These are phyloP conservation scores for Solanum clarkiae DNA, from an alignment of 257 asterid species.

Conservation along the genomic window DNA sequence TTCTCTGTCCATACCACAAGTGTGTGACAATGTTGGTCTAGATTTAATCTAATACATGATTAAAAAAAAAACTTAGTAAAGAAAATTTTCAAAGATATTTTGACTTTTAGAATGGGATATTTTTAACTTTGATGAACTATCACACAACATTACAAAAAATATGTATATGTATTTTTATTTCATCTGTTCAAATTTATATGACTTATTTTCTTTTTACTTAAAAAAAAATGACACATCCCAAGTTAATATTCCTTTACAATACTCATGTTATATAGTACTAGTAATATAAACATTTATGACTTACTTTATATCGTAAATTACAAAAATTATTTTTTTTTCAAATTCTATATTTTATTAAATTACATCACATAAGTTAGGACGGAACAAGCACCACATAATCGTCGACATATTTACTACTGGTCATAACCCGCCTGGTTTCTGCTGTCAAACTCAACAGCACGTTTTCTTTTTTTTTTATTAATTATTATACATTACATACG, in stretches of 20 bases:
- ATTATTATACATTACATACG: not conserved
- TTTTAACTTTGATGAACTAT: not conserved
- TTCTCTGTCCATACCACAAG: no score
- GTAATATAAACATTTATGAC: no score
- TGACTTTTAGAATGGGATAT: not conserved
- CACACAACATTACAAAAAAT: not conserved
- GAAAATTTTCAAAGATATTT: not conserved
- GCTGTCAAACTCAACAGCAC: not conserved
- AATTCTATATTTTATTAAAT: no score
- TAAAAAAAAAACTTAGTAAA: not conserved
- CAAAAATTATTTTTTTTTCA: no score
- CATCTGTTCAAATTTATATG: no score
- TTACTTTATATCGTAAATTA: no score
- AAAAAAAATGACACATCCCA: no score
- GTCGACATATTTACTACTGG: not conserved
- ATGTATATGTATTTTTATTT: no score
- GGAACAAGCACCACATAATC: not conserved
- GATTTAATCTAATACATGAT: not conserved
- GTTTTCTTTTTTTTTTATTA: not conserved
- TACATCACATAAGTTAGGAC: no score
- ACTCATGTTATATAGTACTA: no score
- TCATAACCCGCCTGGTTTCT: not conserved
- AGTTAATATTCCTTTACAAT: no score
- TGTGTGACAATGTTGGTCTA: no score
- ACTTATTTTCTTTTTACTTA: not conserved